Evolutionary conservation across 2,329 filamentous ascomycete genomes (phyloP), one percentile per base, ranked within the genome.

Genomic region (Penicillium sp.): DNA sequence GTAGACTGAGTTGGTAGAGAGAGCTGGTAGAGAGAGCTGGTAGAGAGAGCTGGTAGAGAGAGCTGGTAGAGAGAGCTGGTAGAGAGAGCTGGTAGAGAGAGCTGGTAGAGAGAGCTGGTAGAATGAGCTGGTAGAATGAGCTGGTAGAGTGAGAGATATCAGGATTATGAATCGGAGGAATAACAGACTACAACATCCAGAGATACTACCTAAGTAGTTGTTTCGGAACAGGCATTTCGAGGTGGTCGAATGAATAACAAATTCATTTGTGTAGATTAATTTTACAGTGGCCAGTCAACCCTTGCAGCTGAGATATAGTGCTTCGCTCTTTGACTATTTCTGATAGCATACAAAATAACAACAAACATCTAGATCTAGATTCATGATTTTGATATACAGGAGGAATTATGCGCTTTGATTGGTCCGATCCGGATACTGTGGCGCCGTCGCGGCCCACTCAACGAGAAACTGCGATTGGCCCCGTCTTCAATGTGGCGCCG

Each of bases 371-470:
- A n/a, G n/a, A n/a, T n/a, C n/a, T n/a, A n/a, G n/a, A n/a, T n/a
- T n/a, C n/a, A n/a, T n/a, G n/a, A n/a, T n/a, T n/a, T n/a, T n/a
- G n/a, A n/a, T n/a, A n/a, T n/a, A n/a, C n/a, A n/a, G n/a, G n/a
- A n/a, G n/a, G n/a, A n/a, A n/a, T n/a, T n/a, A 42, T 18, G 14
- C 6, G 16, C 30, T 21, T 28, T 54, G 23, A 54, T 54, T 54
- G 52, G 52, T 9, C 35, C 52, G 28, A 54, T 54, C 9, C n/a
- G 4, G 9, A 38, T 47, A 40, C 30, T 47, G 52, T 54, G 52
- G 42, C 30, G 21, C 7, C 28, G 40, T 9, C 21, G 24, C 2
- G 43, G 7, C 24, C 20, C 43, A 9, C 20, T 46, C 20, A n/a
- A 40, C 16, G 16, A 40, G 5, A 18, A 7, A 18, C 7, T 40